Evolutionary conservation across 2,329 filamentous ascomycete genomes (phyloP), one percentile per base, ranked within the genome.

Genomic region (Cladosporium velox): DNA sequence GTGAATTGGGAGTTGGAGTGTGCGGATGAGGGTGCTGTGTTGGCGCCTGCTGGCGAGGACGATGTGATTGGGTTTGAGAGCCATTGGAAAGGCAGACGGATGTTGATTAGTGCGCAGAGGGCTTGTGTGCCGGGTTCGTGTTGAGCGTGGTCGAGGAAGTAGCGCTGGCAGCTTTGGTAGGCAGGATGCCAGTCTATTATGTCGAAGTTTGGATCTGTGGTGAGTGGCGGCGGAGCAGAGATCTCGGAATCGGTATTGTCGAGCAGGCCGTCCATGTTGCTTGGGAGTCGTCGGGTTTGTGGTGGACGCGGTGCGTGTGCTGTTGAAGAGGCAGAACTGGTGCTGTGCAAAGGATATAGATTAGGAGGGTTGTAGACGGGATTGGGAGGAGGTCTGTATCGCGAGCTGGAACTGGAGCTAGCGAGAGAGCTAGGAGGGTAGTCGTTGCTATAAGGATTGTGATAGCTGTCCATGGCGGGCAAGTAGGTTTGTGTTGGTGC

Each of bases 111-210:
- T 7, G 93, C 90, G 24, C 93, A 93, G 58, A 97, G 86, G 10
- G 93, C 92, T 79, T 97, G 93, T 15, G 97, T 92, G 11, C 90
- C 87, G 21, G 85, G 86, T 69, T 88, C 90, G 77, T 96, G 89
- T 77, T 98, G 94, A 7, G 93, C 92, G 75, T 94, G 89, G 73
- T 97, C 92, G 74, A 98, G 83, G 76, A 98, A 99, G 81, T 94
- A 97, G 66, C 88, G 87, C 71, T 94, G 88, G 79, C 95, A 99
- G 70, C 88, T 93, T 79, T 95, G 90, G 77, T 96, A 96, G 67
- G 91, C 90, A 11, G 92, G 91, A 77, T 96, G 91, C 95, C 95
- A 98, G 67, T 93, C 91, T 76, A 97, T 90, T 70, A 97, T 91
- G 78, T 94, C 91, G 79, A 93, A 88, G 68, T 83, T 80, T 64